Conservation (phyloP, 2,329 filamentous ascomycete genomes). For the Emericellopsis atlantica region DNA sequence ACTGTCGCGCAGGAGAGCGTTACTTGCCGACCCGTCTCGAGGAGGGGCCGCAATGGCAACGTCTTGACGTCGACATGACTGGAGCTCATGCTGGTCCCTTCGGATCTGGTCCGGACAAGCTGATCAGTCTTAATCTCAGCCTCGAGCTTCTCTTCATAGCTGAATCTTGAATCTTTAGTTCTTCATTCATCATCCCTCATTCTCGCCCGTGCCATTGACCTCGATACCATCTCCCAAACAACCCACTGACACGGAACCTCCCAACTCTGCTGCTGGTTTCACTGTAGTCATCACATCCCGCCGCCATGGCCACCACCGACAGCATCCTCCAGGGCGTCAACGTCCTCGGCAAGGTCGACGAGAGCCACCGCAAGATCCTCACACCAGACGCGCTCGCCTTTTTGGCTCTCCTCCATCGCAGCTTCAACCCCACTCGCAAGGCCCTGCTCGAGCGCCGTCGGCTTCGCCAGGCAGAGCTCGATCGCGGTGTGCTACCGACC, state of each 20-base stretch:
- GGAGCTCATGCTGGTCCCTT: neutral
- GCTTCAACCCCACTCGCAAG: conserved; percentile 75
- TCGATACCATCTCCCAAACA: neutral
- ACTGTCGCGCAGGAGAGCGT: neutral
- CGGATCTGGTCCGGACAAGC: neutral
- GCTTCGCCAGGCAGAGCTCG: conserved; percentile 71
- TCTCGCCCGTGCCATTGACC: neutral
- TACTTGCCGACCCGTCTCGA: neutral
- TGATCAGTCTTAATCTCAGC: neutral
- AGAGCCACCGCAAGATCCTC: conserved; percentile 68
- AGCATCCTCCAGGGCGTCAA: conserved; percentile 71
- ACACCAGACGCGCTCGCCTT: conserved; percentile 73
- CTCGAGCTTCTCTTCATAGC: neutral
- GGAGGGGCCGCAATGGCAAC: neutral
- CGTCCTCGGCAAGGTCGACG: conserved; percentile 49
- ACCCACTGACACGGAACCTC: neutral
- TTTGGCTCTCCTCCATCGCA: conserved; percentile 73
- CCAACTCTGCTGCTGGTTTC: neutral
- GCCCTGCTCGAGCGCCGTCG: conserved; percentile 66
- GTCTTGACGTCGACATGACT: neutral
- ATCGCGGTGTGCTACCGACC: conserved; percentile 68
- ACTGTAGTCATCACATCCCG: conserved; percentile 2
- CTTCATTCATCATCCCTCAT: neutral
- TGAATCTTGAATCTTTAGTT: neutral
- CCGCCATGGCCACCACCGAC: conserved; percentile 57